A percentile compares a stretch with the other conserved stretches of the same genome.
phyloP scores from a whole-genome alignment of 1,139 yeast genomes.

The Meyerozyma smithsonii region DNA sequence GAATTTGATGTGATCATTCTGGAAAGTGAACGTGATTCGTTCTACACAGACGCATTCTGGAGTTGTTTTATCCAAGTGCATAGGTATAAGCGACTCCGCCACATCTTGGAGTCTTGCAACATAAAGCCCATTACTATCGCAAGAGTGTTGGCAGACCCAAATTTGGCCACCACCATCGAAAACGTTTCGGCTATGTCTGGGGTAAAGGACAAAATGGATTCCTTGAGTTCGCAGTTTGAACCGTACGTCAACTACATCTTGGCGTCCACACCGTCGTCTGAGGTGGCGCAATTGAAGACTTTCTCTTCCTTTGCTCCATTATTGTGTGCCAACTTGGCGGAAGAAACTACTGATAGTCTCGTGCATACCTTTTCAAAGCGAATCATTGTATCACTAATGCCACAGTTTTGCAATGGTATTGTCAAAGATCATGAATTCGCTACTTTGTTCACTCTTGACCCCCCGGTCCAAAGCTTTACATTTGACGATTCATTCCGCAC shows the following conservation, averaged over 20 bases:
- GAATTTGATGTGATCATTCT: background rate
- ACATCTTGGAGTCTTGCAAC: constrained; percentile 13
- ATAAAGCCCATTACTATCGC: background rate
- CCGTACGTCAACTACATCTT: background rate
- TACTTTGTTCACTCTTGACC: background rate
- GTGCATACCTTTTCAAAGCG: background rate
- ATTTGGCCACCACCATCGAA: background rate
- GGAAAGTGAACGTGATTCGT: background rate
- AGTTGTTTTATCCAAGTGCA: constrained; percentile 19
- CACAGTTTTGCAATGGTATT: constrained; percentile 1
- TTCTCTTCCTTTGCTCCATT: background rate
- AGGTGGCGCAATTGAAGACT: background rate
- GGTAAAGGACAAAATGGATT: background rate
- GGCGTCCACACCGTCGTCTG: background rate
- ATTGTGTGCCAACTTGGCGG: background rate
- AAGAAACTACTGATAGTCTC: background rate
- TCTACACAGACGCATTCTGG: background rate
- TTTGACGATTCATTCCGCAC: background rate
- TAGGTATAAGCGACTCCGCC: constrained; percentile 21
- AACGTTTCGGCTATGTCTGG: background rate
- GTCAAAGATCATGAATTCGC: background rate
- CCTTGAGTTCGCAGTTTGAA: background rate
- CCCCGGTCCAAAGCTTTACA: background rate
- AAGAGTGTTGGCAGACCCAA: background rate
- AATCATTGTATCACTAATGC: background rate